A percentile compares a stretch with the other conserved stretches of the same genome.
Evolutionary conservation across 768 basidiomycete genomes (phyloP).

Genomic region (Suillus weaverae): DNA sequence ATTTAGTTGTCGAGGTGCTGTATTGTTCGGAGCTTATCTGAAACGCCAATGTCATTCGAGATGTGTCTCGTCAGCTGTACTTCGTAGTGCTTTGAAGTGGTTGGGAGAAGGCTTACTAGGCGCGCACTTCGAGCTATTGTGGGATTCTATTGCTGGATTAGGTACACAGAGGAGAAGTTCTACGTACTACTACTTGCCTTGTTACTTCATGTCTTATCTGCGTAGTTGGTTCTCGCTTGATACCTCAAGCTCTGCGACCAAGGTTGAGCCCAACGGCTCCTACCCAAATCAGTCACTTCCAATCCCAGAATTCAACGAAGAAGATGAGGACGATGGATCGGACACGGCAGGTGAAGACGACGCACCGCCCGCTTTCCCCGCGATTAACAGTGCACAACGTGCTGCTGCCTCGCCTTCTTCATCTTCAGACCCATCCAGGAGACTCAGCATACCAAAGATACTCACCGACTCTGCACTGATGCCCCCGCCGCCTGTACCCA

Average conservation of each 20-base stretch:
- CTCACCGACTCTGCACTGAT: conserved; percentile 51
- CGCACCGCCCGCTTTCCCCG: conserved; percentile 72
- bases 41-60: too few species aligned
- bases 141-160: neutral
- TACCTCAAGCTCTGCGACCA: conserved; percentile 13
- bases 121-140: neutral
- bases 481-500: conserved; percentile 49
- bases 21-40: too few species aligned
- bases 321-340: conserved; percentile 38
- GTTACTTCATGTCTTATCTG: conserved; percentile 46
- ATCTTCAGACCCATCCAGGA: conserved; percentile 5
- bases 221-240: conserved; percentile 54
- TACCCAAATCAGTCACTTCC: neutral
- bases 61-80: too few species aligned
- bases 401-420: conserved; percentile 29
- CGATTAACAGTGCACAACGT: conserved; percentile 70
- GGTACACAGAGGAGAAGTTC: neutral
- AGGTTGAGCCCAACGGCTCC: neutral
- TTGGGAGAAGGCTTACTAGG: too few species aligned
- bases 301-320: conserved; percentile 23
- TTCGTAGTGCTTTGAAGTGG: too few species aligned
- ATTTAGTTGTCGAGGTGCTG: too few species aligned
- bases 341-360: conserved; percentile 53
- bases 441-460: conserved; percentile 25
- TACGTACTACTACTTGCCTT: neutral